These are phyloP conservation scores for Filosporella fistucella DNA, from an alignment of 495 filamentous ascomycete genomes.

Conservation along the genomic window DNA sequence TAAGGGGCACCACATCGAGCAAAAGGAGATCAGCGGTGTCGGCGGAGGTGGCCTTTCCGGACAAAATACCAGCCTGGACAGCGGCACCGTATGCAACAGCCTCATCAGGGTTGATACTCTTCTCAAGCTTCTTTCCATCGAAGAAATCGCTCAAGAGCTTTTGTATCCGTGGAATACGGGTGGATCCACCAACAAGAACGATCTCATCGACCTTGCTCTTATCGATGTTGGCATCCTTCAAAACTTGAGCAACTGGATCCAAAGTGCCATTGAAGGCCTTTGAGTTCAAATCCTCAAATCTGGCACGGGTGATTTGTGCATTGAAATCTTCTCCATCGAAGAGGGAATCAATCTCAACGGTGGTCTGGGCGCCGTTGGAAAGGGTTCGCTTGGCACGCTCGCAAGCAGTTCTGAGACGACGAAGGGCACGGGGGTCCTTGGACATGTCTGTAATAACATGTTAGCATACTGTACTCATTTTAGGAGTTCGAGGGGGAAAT, in stretches of 20 bases:
- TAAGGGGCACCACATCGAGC: conserved; percentile 94
- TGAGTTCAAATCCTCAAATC: conserved; percentile 98
- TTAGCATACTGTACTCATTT: no score
- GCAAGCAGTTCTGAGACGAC: conserved; percentile 96
- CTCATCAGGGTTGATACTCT: conserved; percentile 99
- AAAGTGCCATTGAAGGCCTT: conserved; percentile 94
- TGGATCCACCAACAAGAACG: conserved; percentile 96
- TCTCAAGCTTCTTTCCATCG: conserved; percentile 99
- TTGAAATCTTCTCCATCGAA: conserved; percentile 98
- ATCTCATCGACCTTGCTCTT: conserved; percentile 97
- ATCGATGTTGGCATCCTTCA: conserved; percentile 92
- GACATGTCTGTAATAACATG: conserved; percentile 75
- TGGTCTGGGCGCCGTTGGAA: conserved; percentile 93
- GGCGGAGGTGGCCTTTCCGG: conserved; percentile 92
- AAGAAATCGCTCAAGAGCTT: conserved; percentile 98
- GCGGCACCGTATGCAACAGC: conserved; percentile 98
- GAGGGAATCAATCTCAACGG: conserved; percentile 98
- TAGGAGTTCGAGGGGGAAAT: no score
- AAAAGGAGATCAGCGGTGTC: conserved; percentile 94
- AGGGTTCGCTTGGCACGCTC: conserved; percentile 99
- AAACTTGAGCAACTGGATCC: conserved; percentile 96
- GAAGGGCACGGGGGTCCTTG: conserved; percentile 90
- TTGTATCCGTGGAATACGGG: conserved; percentile 98
- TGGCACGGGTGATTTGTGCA: conserved; percentile 97
- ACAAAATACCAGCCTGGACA: conserved; percentile 97